Base-by-base conservation (phyloP, 768 basidiomycete genomes). In the Mycena rebaudengoi region DNA sequence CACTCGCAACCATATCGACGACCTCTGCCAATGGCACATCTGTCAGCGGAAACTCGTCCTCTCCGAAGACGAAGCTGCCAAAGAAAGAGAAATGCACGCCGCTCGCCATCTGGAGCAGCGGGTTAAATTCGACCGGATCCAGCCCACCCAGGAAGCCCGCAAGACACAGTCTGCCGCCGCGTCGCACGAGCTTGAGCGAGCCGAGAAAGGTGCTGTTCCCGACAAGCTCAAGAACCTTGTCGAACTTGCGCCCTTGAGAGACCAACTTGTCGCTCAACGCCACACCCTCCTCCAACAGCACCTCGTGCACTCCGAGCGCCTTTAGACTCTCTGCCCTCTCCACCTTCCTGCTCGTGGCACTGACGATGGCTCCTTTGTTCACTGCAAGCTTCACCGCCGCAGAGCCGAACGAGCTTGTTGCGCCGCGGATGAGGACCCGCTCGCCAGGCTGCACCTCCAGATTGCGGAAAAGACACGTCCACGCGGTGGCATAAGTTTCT, bases 1-100 rank as follows among this genome's bases (percentile, higher is more conserved):
- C 67, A 13, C 50, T 65, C 14, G 66, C 64, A 1, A 62, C 62
- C 43, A 63, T 40, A 1, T n/a, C 46, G 1, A 46, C 59, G 26
- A 69, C 61, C 18, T 63, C 59, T 21, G 52, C 56, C 40, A 71
- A 49, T 3, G 70, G 70, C 16, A 71, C 69, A 48, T 62, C 69
- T 6, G 66, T 63, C 32, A 71, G 45, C 11, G 68, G 69, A 53
- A 70, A 72, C 53, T 68, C 64, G 13, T 49, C 39, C 20, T 52
- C 54, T 4, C 71, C 71, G 48, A 72, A 70, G 16, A 62, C 65
- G 48, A 67, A 67, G 57, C 71, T 72, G 11, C 59, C 67, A 23
- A 72, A 72, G 65, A 70, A 66, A 11, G 65, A 68, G 40, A 71
- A 65, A 45, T 71, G 64, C 21, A 70, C 71, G 23, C 69, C 71